phyloP scores from a whole-genome alignment of 352 stramenopile species.

The Phytophthora capsici region DNA sequence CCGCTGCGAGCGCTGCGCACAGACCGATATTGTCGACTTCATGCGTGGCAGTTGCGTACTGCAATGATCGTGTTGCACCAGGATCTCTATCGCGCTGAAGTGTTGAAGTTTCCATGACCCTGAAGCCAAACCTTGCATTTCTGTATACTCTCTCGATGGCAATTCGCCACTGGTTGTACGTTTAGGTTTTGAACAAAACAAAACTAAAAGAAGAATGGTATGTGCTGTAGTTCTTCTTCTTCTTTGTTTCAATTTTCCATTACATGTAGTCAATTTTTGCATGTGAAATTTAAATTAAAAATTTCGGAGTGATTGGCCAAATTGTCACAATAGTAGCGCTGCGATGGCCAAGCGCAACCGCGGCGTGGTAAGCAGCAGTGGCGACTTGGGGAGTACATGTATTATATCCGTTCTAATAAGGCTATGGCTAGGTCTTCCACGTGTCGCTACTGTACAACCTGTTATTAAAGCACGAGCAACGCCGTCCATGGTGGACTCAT shows the following conservation, averaged over 20 bases:
- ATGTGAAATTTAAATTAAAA: too few species aligned
- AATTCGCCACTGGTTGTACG: slow-evolving; percentile 14
- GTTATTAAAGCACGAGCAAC: slow-evolving; percentile 43
- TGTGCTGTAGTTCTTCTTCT: too few species aligned
- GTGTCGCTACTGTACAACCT: slow-evolving; percentile 87
- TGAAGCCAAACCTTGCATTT: slow-evolving; percentile 2
- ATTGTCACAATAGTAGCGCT: too few species aligned
- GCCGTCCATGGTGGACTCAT: slow-evolving; percentile 77
- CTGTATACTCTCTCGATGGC: slow-evolving; percentile 10
- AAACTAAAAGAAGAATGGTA: too few species aligned
- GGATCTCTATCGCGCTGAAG: not conserved
- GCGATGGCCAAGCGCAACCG: slow-evolving; percentile 29
- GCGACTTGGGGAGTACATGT: not conserved
- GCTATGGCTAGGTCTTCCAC: slow-evolving; percentile 58
- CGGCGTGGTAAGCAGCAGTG: slow-evolving; percentile 37
- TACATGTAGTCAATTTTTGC: too few species aligned
- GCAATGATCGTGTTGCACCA: slow-evolving; percentile 36
- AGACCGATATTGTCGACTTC: slow-evolving; percentile 56
- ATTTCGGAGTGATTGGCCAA: too few species aligned
- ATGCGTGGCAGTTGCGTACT: slow-evolving; percentile 61
- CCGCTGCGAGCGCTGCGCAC: slow-evolving; percentile 64
- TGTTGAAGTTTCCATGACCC: not conserved
- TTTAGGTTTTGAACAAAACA: not conserved
- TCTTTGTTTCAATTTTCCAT: too few species aligned
- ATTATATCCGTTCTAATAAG: slow-evolving; percentile 2